Base-by-base conservation (phyloP, 768 basidiomycete genomes). In the Xanthoconium stramineum region DNA sequence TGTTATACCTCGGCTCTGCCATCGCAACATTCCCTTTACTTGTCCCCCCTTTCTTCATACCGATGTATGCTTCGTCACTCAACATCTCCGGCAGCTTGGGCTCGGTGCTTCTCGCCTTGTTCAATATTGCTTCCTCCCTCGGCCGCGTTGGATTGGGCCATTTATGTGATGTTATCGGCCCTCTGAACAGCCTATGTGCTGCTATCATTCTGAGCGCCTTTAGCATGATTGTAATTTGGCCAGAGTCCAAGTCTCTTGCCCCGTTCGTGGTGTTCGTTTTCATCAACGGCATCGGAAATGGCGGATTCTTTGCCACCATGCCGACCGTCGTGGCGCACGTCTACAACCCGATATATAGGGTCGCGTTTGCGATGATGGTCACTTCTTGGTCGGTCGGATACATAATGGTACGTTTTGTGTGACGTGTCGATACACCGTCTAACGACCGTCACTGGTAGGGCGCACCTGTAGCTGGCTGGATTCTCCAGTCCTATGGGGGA, bases 21-120 rank as follows among this genome's bases (percentile, higher is more conserved):
- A 56, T 73, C 28, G 70, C 66, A 28, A 72, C 70, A 15, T 75
- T 75, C 53, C 72, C 70, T n/a, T 55, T 72, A 10, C 68, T 75
- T 33, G 44, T 45, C 24, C 66, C 73, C 1, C 68, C 69, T 12
- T 75, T 72, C 62, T 74, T 75, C 62, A 72, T 74, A 45, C 73
- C 71, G 2, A 61, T 68, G 11, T 75, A 74, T 52, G 50, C 50
- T 17, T 51, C 50, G 15, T 43, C 50, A 35, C 30, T 51, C 20
- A 43, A 43, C 28, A 38, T 51, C 9, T 43, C 50, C 15, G 50
- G 32, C 17, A 51, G 40, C 32, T 35, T 51, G 33, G 50, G 40
- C 6, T 42, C 50, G 35, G 33, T 43, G 19, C 39, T 51, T 19
- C 40, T 51, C 15, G 50, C 50, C 15, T 12, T 51, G 20, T 51